These are phyloP conservation scores for Termitomyces sp. DNA, from an alignment of 768 basidiomycete species.

Conservation along the genomic window DNA sequence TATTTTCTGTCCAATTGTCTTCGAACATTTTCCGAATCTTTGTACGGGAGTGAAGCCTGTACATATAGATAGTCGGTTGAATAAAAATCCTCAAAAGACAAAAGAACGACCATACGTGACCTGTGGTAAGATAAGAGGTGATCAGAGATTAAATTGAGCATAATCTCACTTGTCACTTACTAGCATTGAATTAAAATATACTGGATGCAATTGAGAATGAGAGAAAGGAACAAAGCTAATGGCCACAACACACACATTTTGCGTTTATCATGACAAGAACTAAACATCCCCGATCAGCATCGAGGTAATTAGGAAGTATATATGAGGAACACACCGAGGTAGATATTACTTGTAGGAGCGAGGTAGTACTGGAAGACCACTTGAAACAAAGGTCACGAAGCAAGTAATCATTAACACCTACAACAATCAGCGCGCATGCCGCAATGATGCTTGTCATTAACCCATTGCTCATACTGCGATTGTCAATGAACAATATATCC, in stretches of 20 bases:
- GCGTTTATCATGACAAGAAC: not conserved
- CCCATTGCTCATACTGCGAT: not conserved
- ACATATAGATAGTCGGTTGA: not conserved
- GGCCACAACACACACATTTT: not conserved
- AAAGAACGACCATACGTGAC: too few relatives aligned
- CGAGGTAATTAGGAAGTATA: not conserved
- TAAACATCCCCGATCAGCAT: not conserved
- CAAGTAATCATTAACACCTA: not conserved
- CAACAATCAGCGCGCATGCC: not conserved
- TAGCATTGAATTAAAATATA: not conserved
- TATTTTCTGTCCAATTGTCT: not conserved
- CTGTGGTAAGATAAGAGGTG: too few relatives aligned
- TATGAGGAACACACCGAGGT: not conserved
- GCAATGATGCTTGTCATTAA: not conserved
- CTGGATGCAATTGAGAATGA: not conserved
- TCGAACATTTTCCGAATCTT: not conserved
- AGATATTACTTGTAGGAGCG: not conserved
- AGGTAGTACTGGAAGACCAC: not conserved
- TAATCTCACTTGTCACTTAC: too few relatives aligned
- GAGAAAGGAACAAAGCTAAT: not conserved
- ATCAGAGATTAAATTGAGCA: too few relatives aligned
- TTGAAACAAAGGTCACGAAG: too few relatives aligned
- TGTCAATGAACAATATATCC: too few relatives aligned
- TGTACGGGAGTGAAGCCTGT: not conserved
- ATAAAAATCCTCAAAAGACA: too few relatives aligned